Evolutionary conservation across 2,329 filamentous ascomycete species (phyloP).

Genomic region (Verruconis gallopava): DNA sequence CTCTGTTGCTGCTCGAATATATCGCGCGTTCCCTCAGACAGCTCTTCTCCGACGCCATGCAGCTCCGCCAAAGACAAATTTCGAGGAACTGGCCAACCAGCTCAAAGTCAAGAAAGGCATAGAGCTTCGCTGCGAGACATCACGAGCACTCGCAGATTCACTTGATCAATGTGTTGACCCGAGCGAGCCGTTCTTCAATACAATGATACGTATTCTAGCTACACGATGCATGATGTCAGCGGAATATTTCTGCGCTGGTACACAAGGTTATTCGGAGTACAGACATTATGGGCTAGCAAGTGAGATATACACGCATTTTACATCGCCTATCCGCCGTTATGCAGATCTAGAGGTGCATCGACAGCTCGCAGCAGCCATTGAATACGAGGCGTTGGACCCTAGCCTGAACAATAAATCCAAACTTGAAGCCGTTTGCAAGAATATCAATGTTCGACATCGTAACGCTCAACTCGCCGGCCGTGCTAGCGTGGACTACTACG

Average conservation of each 20-base stretch:
- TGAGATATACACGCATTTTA: conserved; percentile 98
- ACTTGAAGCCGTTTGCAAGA: conserved; percentile 88
- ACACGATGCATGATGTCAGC: conserved; percentile 99
- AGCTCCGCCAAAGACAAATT: conserved; percentile 87
- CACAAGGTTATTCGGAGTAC: conserved; percentile 87
- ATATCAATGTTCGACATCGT: conserved; percentile 94
- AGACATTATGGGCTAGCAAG: conserved; percentile 92
- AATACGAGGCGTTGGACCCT: conserved; percentile 76
- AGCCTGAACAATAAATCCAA: conserved; percentile 69
- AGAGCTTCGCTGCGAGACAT: conserved; percentile 71
- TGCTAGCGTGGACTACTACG: conserved; percentile 93
- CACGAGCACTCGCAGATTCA: conserved; percentile 84
- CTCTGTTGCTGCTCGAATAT: conserved; percentile 80
- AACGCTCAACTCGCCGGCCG: conserved; percentile 94
- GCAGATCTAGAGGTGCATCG: conserved; percentile 91
- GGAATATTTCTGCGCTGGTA: conserved; percentile 94
- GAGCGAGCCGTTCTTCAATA: conserved; percentile 92
- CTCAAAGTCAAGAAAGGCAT: conserved; percentile 75
- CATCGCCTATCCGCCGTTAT: conserved; percentile 90
- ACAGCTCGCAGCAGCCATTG: conserved; percentile 89
- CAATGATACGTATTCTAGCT: conserved; percentile 89
- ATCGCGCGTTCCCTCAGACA: conserved; percentile 86
- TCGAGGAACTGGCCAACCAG: conserved; percentile 85
- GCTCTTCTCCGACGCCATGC: conserved; percentile 86
- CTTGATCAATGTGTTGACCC: conserved; percentile 73